Percentiles rank a stretch among this genome's conserved stretches.
Conservation (phyloP, 2,329 filamentous ascomycete genomes). For the Arthrobotrys sphaeroides region DNA sequence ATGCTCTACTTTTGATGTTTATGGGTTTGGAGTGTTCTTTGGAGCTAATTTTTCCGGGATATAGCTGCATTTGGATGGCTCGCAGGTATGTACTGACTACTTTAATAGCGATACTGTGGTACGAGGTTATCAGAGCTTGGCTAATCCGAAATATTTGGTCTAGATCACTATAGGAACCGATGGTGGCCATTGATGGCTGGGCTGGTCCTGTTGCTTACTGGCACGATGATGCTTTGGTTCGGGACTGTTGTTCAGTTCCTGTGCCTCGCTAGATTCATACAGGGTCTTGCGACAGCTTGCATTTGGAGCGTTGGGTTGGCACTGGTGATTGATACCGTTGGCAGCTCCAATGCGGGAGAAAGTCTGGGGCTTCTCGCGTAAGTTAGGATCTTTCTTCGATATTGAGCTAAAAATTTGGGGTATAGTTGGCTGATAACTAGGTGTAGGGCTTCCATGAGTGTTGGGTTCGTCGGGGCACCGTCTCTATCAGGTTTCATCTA, state of each 20-base stretch:
- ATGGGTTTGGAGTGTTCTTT: neutral
- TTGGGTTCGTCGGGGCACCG: conserved; percentile 49
- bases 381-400: neutral
- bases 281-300: conserved; percentile 49
- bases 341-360: conserved; percentile 50
- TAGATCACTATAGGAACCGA: conserved; percentile 48
- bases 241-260: conserved; percentile 31
- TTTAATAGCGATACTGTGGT: neutral
- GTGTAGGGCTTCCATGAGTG: conserved; percentile 42
- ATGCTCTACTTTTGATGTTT: conserved; percentile 6
- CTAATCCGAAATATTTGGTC: neutral
- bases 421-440: neutral
- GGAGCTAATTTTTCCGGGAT: neutral
- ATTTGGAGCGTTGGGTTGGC: conserved; percentile 52
- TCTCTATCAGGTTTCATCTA: conserved; percentile 47
- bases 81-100: conserved; percentile 30
- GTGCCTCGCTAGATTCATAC: conserved; percentile 47
- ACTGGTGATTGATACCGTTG: conserved; percentile 51
- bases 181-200: conserved; percentile 49
- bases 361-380: conserved; percentile 46
- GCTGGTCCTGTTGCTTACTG: conserved; percentile 31
- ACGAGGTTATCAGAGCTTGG: neutral
- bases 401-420: neutral
- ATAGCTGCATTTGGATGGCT: conserved; percentile 53
- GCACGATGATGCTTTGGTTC: conserved; percentile 51